Evolutionary conservation across 805 yeast species (phyloP), one percentile per base, ranked within the genome.

Genomic region (Isabelozyma pseudorhagii): DNA sequence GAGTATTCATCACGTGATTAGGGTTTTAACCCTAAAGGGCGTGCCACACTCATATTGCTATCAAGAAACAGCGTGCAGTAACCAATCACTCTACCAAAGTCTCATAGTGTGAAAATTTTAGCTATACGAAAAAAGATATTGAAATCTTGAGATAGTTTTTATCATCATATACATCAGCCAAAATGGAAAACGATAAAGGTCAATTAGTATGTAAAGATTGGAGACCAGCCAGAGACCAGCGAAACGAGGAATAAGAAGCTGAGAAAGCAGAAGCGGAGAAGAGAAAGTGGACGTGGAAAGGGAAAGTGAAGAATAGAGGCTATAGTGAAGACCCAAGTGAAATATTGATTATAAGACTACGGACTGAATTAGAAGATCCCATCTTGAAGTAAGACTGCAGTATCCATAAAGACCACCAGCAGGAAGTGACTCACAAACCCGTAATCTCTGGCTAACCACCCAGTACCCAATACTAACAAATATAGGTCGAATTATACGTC

Each of bases 151-250:
- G 8, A 38, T 38, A n/a, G 50, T 53, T 53, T 60, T 53, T 52
- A 44, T 45, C 39, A 39, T 17, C 11, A 41, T 46, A 45, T 46
- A 49, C 46, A 49, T 46, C 67, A 71, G 72, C 65, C 87, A 90
- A 79, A 74, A 93, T 93, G 99, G 98, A 93, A 87, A 93, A 94
- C 99, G 98, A 94, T 79, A 91, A 89, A 84, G 98, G 99, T 80
- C 96, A 91, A 85, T 86, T 91, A 82, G 97, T 90, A 89, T 79
- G 97, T 89, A 66, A 46, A 47, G 43, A 51, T 28, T 9, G n/a
- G 36, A 31, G 10, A 31, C 36, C n/a, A 31, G 10, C 10, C n/a
- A 31, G 36, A 10, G 36, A 31, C n/a, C 36, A 13, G 10, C 4
- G 36, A 31, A 21, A 21, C 6, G 25, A 21, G 25, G 6, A 21